Percentiles rank a stretch among this genome's conserved stretches.
phyloP scores from a whole-genome alignment of 495 filamentous ascomycete genomes.

The Rhypophila decipiens region DNA sequence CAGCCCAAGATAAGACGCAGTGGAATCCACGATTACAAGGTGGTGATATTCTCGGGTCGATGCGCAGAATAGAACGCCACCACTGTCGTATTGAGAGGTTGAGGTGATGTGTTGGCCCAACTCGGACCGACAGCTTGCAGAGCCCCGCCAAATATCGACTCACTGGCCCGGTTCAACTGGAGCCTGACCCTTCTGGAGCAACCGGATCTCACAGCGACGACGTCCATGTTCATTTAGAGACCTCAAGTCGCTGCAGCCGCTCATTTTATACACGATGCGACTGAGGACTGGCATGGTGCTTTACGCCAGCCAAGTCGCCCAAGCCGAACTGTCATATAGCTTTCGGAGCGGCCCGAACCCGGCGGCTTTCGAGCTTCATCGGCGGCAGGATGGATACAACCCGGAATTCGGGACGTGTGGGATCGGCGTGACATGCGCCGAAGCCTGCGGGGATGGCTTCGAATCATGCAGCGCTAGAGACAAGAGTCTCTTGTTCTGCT shows the following conservation, averaged over 20 bases:
- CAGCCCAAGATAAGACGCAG: not conserved
- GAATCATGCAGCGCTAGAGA: not conserved
- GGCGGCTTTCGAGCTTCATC: not conserved
- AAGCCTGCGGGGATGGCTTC: not conserved
- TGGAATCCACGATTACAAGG: no score
- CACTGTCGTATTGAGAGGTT: not conserved
- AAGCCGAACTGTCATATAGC: not conserved
- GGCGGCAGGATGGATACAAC: not conserved
- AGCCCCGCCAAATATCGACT: no score
- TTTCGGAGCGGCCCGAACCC: not conserved
- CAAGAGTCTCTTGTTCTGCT: not conserved
- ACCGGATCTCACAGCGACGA: no score
- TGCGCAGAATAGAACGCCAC: not conserved
- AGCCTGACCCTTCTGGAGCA: no score
- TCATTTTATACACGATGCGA: not conserved
- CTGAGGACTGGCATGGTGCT: not conserved
- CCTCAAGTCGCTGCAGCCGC: not conserved
- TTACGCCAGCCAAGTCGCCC: not conserved
- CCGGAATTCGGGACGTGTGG: not conserved
- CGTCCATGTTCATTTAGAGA: no score
- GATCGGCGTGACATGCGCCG: not conserved
- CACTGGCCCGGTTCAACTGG: no score
- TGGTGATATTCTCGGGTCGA: not conserved
- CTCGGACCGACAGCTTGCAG: no score
- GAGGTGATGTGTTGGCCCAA: not conserved